phyloP scores from a whole-genome alignment of 768 basidiomycete species.

The Suillus occidentalis region DNA sequence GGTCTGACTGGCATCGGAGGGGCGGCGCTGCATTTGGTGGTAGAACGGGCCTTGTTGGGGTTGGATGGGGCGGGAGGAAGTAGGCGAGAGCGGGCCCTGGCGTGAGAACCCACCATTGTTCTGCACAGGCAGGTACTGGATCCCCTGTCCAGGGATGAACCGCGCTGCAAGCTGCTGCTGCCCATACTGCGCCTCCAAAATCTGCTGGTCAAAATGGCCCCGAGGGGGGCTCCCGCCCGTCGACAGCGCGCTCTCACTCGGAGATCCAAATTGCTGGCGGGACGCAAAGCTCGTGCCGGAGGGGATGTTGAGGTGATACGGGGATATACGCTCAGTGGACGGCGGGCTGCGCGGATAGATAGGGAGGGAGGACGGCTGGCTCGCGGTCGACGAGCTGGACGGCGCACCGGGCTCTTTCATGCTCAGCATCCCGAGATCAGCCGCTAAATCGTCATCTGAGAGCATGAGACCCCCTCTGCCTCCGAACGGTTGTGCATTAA shows the following conservation, averaged over 20 bases:
- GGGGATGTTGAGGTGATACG: conserved; percentile 63
- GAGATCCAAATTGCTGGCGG: conserved; percentile 54
- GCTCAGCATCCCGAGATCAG: conserved; percentile 63
- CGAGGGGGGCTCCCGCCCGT: conserved; percentile 50
- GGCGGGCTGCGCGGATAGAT: conserved; percentile 71
- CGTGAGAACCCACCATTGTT: conserved; percentile 39
- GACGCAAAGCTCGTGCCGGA: conserved; percentile 41
- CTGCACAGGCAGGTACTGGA: conserved; percentile 52
- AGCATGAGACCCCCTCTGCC: conserved; percentile 64
- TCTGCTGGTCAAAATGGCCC: conserved; percentile 46
- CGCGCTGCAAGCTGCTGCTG: conserved; percentile 49
- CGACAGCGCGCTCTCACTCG: conserved; percentile 61
- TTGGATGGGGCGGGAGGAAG: conserved; percentile 28
- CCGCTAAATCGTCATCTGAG: conserved; percentile 79
- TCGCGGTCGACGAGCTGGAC: conserved; percentile 37
- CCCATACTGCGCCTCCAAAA: conserved; percentile 36
- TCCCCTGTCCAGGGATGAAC: conserved; percentile 65
- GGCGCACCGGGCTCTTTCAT: conserved; percentile 39
- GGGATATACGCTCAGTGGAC: conserved; percentile 49
- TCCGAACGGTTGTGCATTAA: conserved; percentile 33
- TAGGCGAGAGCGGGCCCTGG: conserved; percentile 55
- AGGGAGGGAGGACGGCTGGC: conserved; percentile 74
- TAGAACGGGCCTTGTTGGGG: conserved; percentile 31
- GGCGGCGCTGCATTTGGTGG: conserved; percentile 37
- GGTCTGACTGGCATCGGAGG: conserved; percentile 36